Evolutionary conservation across 371 early-diverging fungal genomes (phyloP), one percentile per base, ranked within the genome.

Genomic region (Haplosporangium sp.): DNA sequence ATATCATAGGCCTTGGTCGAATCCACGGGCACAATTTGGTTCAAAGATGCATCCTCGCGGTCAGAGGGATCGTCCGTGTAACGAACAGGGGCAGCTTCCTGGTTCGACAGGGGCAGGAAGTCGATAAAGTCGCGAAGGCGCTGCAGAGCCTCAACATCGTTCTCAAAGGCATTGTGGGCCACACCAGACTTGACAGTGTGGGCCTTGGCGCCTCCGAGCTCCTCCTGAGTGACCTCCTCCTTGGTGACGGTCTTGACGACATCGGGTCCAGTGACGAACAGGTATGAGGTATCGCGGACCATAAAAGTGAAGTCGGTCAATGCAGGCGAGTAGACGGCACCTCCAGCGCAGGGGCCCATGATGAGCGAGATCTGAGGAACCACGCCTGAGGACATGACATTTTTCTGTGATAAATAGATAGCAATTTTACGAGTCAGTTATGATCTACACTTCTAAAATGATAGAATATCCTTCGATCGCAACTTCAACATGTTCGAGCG

Each of bases 281-380:
- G 89, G 82, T 96, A 94, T n/a, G 97, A 97, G 2, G 96, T 94
- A 73, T 96, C 95, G 21, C 92, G 88, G 8, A 98, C 97, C 98
- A 98, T 98, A 73, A 97, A 95, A 0, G 93, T 95, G 67, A 97
- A 97, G 71, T 98, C 98, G 0, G 97, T 98, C 83, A 98, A 84
- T 18, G 98, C 98, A 8, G 98, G 98, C 6, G 96, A 96, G 86
- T 98, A 98, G 14, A 97, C 98, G 10, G 97, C 98, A 42, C 97
- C 98, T 65, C 84, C 98, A 36, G 98, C 98, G 80, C 98, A 98
- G 7, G 98, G 98, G 1, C 98, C 98, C 98, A 98, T 97, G 55
- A 98, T 94, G 55, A 98, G 71, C 4, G 97, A 97, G 54, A 98
- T 91, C 80, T 98, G 98, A 45, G 98, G 98, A 46, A 98, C 86